A percentile compares a stretch with the other conserved stretches of the same genome.
Conservation (phyloP, 352 stramenopile genomes). For the Pythium oligandrum region DNA sequence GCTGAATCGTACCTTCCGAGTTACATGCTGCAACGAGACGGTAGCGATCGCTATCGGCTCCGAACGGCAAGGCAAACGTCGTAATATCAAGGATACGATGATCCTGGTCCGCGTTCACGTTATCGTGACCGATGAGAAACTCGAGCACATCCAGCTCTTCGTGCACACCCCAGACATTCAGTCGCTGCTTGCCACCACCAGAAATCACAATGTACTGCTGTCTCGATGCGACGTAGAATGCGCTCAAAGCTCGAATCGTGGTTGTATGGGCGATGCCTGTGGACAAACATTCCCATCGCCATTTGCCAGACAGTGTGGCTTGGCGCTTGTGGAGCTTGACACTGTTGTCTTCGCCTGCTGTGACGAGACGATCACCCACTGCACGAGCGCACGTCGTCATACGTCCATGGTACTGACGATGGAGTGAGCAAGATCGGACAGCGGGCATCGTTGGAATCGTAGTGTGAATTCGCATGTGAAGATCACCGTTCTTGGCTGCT, state of each 20-base stretch:
- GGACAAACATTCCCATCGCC: conserved; percentile 41
- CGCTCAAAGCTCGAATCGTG: conserved; percentile 61
- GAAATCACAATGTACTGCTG: conserved; percentile 53
- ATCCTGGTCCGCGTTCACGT: conserved; percentile 53
- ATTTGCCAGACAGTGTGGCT: not conserved
- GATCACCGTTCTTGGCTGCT: conserved; percentile 36
- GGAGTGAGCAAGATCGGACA: conserved; percentile 41
- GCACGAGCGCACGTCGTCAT: conserved; percentile 66
- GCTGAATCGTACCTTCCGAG: conserved; percentile 64
- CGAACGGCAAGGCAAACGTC: conserved; percentile 37
- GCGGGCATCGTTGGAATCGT: conserved; percentile 15
- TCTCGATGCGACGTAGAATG: conserved; percentile 27
- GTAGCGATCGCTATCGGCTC: conserved; percentile 16
- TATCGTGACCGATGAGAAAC: conserved; percentile 62
- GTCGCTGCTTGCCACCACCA: conserved; percentile 72
- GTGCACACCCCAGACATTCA: conserved; percentile 69
- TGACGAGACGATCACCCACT: conserved; percentile 49
- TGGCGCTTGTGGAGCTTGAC: conserved; percentile 60
- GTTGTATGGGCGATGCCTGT: conserved; percentile 74
- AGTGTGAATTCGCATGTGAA: conserved; percentile 67
- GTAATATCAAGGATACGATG: conserved; percentile 77
- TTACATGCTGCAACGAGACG: conserved; percentile 65
- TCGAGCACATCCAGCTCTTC: conserved; percentile 34
- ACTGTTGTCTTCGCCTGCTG: conserved; percentile 78
- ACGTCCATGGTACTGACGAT: conserved; percentile 66